These are phyloP conservation scores for Trichoderma aggressivum DNA, from an alignment of 2,329 filamentous ascomycete genomes.

Conservation along the genomic window DNA sequence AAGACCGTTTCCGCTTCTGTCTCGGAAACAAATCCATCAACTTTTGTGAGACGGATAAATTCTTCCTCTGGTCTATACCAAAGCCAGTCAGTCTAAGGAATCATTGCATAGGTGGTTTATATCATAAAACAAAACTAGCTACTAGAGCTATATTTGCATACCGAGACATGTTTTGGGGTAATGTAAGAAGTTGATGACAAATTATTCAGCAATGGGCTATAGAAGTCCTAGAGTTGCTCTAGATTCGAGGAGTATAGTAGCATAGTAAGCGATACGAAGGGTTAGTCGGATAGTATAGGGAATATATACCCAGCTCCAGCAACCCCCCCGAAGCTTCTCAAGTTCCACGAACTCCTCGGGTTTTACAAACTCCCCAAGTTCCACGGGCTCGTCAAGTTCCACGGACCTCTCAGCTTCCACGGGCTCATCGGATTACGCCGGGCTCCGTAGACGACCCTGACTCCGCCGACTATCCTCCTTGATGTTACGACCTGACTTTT, in stretches of 20 bases:
- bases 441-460: not conserved
- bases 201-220: not conserved
- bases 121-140: not conserved
- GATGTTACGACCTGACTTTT: not conserved
- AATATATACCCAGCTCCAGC: not conserved
- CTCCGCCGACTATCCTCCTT: not conserved
- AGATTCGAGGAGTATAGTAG: not conserved
- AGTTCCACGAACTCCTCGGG: not conserved
- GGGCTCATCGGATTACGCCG: not conserved
- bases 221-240: not conserved
- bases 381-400: too few species aligned
- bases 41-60: not conserved
- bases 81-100: not conserved
- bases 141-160: not conserved
- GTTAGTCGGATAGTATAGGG: not conserved
- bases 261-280: not conserved
- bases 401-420: too few species aligned
- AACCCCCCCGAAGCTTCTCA: not conserved
- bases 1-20: not conserved
- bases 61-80: not conserved
- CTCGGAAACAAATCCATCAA: not conserved
- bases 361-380: too few species aligned
- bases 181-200: not conserved
- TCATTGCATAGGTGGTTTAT: not conserved
- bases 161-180: not conserved